A percentile compares a stretch with the other conserved stretches of the same genome.
Evolutionary conservation across 371 early-diverging fungal genomes (phyloP).

Genomic region (Capillidium heterosporum): DNA sequence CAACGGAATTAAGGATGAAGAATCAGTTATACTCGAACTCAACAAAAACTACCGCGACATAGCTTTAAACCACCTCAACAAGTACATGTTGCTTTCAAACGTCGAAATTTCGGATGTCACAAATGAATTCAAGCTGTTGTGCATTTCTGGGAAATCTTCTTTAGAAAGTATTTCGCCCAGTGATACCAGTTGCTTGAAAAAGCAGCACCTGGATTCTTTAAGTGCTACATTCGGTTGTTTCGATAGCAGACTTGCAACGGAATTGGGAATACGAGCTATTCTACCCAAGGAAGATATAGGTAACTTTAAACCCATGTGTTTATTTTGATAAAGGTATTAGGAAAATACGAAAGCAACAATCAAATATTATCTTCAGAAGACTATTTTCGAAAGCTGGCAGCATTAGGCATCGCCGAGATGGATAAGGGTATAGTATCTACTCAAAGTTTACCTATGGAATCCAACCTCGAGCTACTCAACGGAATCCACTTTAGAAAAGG

Average conservation of each 20-base stretch:
- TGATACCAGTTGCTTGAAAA: neutral
- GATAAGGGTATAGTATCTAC: conserved; percentile 32
- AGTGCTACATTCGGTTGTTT: no score
- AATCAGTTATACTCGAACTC: conserved; percentile 45
- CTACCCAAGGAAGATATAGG: neutral
- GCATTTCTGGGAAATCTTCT: neutral
- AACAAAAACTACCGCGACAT: conserved; percentile 17
- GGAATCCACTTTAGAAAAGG: conserved; percentile 95
- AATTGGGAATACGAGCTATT: conserved; percentile 16
- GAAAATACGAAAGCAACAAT: neutral
- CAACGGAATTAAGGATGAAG: conserved; percentile 35
- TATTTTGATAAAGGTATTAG: neutral
- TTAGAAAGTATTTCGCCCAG: neutral
- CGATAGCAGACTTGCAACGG: no score
- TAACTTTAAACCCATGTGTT: neutral
- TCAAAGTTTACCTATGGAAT: conserved; percentile 68
- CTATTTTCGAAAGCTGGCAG: conserved; percentile 58
- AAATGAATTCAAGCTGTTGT: conserved; percentile 24
- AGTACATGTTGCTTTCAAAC: conserved; percentile 61
- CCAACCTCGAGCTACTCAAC: conserved; percentile 77
- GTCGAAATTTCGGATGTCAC: conserved; percentile 45
- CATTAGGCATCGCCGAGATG: conserved; percentile 82
- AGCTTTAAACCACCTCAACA: conserved; percentile 44
- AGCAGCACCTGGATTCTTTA: neutral
- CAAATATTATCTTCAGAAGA: conserved; percentile 15